Evolutionary conservation across 164 flowering plant genomes (phyloP), one percentile per base, ranked within the genome.

Genomic region (Chimonanthus salicifolius): DNA sequence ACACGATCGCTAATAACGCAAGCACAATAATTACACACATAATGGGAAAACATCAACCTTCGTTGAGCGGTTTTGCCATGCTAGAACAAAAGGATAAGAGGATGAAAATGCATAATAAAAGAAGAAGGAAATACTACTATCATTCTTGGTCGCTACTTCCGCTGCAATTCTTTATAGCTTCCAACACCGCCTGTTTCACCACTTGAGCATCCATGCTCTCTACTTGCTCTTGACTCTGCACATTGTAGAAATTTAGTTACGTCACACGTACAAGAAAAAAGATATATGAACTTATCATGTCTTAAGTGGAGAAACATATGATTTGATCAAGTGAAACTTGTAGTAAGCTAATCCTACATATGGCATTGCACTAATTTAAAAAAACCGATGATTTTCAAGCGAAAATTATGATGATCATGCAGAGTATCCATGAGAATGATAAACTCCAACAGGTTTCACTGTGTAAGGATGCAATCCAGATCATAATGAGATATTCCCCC

Each of bases 131-230:
- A 67, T 45, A 6, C n/a, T 43, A 47, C 62, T n/a, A 58, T 73
- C 58, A 49, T 7, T 71, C 74, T 67, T 78, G 73, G 3, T 80
- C 79, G 76, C 71, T 75, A 64, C 63, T 77, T 72, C 80, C 84
- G 71, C 75, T 83, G 86, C 89, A 87, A 65, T 80, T 82, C 76
- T 80, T 81, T 67, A 90, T 87, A 47, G 94, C 92, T 80, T 88
- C 85, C 77, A 80, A 47, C 73, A 90, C 85, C 13, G 88, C 88
- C 75, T 84, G 84, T 72, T 84, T 84, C 80, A 90, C 88, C 77
- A 75, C 84, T 67, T 85, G 87, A 18, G 88, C 92, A 78, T 86
- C 86, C 8, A 89, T 71, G 74, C 74, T 85, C 48, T 82, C 88
- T 50, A 20, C 71, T 43, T 70, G 64, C 66, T 68, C 85, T 75